phyloP scores from a whole-genome alignment of 176 grass and related monocot genomes.

The Secale cereale region DNA sequence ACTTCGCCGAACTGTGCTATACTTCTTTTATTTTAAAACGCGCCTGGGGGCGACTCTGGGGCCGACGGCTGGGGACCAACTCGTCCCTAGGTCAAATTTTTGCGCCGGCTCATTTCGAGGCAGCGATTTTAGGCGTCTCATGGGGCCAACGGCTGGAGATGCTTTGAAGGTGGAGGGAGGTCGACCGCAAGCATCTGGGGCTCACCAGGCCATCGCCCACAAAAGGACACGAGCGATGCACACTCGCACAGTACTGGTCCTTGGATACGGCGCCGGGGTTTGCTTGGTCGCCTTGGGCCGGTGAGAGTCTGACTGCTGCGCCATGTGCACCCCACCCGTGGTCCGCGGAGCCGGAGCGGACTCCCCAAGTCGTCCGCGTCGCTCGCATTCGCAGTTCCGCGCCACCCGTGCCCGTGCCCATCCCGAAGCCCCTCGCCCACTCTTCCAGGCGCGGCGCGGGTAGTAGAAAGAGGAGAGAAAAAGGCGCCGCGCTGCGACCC shows the following conservation, averaged over 20 bases:
- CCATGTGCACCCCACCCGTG: slow-evolving; percentile 17
- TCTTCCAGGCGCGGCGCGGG: background rate
- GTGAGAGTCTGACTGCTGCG: background rate
- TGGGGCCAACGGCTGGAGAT: no score
- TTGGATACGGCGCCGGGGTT: background rate
- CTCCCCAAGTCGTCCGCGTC: background rate
- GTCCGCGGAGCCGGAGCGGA: background rate
- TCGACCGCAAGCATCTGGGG: background rate
- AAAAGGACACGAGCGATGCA: background rate
- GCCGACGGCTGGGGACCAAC: no score
- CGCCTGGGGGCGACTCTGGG: no score
- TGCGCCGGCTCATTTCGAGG: no score
- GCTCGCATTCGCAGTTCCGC: background rate
- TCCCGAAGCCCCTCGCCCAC: background rate
- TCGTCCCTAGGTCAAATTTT: no score
- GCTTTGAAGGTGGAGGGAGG: background rate
- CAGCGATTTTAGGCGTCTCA: no score
- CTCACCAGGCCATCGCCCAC: background rate
- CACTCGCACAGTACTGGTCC: background rate
- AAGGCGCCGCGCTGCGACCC: background rate
- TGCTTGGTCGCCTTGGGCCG: background rate
- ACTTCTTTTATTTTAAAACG: no score
- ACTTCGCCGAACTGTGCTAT: no score
- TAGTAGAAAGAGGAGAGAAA: no score
- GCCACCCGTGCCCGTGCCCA: slow-evolving; percentile 6